Evolutionary conservation across 371 early-diverging fungal species (phyloP).

Genomic region (Mucor velutinosus): DNA sequence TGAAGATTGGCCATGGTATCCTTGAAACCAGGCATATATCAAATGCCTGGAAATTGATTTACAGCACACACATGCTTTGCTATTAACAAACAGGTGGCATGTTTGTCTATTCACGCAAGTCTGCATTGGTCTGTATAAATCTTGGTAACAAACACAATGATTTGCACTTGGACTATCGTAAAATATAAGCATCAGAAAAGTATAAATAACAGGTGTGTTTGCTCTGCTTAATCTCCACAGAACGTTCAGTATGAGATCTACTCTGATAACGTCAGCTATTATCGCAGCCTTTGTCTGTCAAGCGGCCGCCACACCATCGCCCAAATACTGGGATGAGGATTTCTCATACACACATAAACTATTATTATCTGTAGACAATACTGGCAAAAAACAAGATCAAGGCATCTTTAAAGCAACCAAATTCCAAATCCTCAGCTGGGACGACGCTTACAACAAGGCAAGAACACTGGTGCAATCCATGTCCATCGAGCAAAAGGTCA

Average conservation of each 20-base stretch:
- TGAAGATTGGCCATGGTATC: too few relatives aligned
- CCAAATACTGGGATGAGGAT: neutral
- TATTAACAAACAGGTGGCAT: too few relatives aligned
- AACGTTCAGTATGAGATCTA: neutral
- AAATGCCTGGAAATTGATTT: too few relatives aligned
- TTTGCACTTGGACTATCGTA: neutral
- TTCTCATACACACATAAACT: constrained; percentile 2
- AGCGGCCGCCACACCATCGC: neutral
- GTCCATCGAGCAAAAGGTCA: constrained; percentile 48
- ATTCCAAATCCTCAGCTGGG: constrained; percentile 24
- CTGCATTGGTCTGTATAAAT: too few relatives aligned
- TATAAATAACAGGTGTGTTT: too few relatives aligned
- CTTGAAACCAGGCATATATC: too few relatives aligned
- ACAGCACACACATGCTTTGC: too few relatives aligned
- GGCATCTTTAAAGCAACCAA: too few relatives aligned
- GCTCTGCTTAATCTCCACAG: neutral
- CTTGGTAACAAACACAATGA: neutral
- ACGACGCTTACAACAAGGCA: constrained; percentile 44
- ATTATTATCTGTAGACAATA: neutral
- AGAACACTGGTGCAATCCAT: constrained; percentile 29
- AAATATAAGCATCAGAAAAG: neutral
- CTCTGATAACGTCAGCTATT: neutral
- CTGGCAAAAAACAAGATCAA: neutral
- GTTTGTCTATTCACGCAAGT: too few relatives aligned
- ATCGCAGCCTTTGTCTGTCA: neutral